Base-by-base conservation (phyloP, 202 grass and related monocot genomes). In the Zizania palustris region DNA sequence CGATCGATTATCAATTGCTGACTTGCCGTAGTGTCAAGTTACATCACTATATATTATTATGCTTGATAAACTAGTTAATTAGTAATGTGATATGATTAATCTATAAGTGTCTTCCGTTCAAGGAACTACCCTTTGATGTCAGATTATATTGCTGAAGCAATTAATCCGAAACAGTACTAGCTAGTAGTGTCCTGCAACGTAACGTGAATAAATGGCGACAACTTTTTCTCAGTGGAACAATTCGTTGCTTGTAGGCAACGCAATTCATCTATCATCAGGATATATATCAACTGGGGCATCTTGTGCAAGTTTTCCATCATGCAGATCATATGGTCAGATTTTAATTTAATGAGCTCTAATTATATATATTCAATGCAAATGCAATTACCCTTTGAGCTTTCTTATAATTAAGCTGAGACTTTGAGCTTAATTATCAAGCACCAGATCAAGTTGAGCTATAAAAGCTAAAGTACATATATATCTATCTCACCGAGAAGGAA, bases 221-320 rank as follows among this genome's bases (percentile, higher is more conserved):
- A 5, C 38, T 14, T 65, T 69, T 84, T 78, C 45, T 54, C 11
- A 19, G 64, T 70, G 45, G 20, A 28, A 28, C 43, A 69, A 43
- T 43, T 45, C 40, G 22, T 78, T 77, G 45, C 74, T 84, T 71
- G 7, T 53, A 72, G 67, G 48, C 38, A 78, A 84, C 74, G 66
- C 8, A 60, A 33, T 21, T 56, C 46, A 77, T n/a, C 28, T 2
- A 28, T 28, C 28, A 28, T 58, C 3, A 49, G 9, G 36, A 63
- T 28, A 28, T 28, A 28, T 28, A 28, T n/a, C 38, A 76, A 40
- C 22, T 70, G 68, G 22, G 68, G 22, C 59, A 43, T 56, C 7
- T n/a, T 45, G 72, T 39, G 39, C 39, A 58, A 66, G 45, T 22
- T 56, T 14, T 64, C 22, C 59, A 9, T 49, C 49, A 64, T 65